A percentile compares a stretch with the other conserved stretches of the same genome.
phyloP scores from a whole-genome alignment of 2,329 filamentous ascomycete species.

The Madurella mycetomatis region DNA sequence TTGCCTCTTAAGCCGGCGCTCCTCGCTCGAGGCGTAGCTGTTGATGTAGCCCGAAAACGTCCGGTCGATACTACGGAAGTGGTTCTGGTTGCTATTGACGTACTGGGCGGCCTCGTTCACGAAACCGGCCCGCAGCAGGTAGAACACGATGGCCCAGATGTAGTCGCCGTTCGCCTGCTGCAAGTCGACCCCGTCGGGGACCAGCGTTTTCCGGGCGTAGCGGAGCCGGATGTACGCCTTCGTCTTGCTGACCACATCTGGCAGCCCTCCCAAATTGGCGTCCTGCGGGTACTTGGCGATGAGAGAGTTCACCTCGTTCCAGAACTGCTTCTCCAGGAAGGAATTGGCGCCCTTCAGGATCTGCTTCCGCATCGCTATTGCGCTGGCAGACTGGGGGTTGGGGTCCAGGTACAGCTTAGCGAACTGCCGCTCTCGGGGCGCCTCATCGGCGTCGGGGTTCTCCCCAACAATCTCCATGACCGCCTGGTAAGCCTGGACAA shows the following conservation, averaged over 20 bases:
- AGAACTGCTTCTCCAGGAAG: slow-evolving; percentile 79
- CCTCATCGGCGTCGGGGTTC: slow-evolving; percentile 55
- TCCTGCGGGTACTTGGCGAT: slow-evolving; percentile 82
- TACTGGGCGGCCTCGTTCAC: slow-evolving; percentile 81
- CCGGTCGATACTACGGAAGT: slow-evolving; percentile 86
- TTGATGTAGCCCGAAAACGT: slow-evolving; percentile 86
- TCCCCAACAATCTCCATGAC: slow-evolving; percentile 76
- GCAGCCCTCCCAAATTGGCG: slow-evolving; percentile 83
- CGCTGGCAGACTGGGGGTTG: slow-evolving; percentile 57
- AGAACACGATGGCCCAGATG: slow-evolving; percentile 93
- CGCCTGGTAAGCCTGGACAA: slow-evolving; percentile 78
- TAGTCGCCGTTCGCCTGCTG: slow-evolving; percentile 78
- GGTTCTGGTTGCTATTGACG: slow-evolving; percentile 70
- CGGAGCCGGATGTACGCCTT: slow-evolving; percentile 86
- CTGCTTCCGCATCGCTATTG: slow-evolving; percentile 66
- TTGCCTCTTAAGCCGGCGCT: slow-evolving; percentile 71
- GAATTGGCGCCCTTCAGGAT: slow-evolving; percentile 75
- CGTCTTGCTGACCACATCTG: slow-evolving; percentile 83
- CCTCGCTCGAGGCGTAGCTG: slow-evolving; percentile 71
- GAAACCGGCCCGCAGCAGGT: slow-evolving; percentile 79
- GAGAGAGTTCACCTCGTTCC: slow-evolving; percentile 68
- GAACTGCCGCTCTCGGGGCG: slow-evolving; percentile 71
- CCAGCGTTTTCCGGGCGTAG: slow-evolving; percentile 74
- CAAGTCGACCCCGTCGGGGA: slow-evolving; percentile 73
- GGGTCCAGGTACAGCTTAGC: slow-evolving; percentile 73